Conservation (phyloP, 352 stramenopile genomes). For the Globisporangium cylindrosporum region DNA sequence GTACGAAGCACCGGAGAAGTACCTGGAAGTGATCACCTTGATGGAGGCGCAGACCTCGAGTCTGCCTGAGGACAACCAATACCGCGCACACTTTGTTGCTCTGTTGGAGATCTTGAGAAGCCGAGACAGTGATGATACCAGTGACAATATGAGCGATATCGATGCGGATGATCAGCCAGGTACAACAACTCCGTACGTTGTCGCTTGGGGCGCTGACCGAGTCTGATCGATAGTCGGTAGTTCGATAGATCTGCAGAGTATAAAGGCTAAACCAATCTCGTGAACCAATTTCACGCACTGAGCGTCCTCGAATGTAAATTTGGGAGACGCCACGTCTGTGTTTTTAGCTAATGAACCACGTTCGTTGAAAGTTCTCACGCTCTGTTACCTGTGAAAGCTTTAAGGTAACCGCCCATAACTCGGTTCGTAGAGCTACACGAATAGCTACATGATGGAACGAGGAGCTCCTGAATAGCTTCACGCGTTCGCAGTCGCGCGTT, state of each 20-base stretch:
- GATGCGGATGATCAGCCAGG: not conserved
- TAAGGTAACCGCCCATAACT: not conserved
- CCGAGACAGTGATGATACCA: not conserved
- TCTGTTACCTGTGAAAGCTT: not conserved
- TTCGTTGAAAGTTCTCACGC: not conserved
- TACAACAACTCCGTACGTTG: not conserved
- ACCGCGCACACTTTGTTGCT: slow-evolving; percentile 3
- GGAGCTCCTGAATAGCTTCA: not conserved
- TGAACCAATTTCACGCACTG: not conserved
- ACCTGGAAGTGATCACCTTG: not conserved
- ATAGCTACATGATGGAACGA: not conserved
- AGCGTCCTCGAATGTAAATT: not conserved
- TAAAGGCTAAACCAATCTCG: not conserved
- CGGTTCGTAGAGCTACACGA: not conserved
- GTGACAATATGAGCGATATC: not conserved
- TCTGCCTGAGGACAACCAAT: not conserved
- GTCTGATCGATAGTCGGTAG: not conserved
- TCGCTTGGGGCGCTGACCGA: not conserved
- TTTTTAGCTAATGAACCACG: not conserved
- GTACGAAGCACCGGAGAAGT: not conserved
- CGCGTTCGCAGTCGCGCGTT: not conserved
- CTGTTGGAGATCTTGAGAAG: not conserved
- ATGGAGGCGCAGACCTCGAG: not conserved
- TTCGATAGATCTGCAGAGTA: not conserved
- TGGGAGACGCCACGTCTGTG: too few relatives aligned